Evolutionary conservation across 352 stramenopile species (phyloP).

Genomic region (Phytophthora pistaciae): DNA sequence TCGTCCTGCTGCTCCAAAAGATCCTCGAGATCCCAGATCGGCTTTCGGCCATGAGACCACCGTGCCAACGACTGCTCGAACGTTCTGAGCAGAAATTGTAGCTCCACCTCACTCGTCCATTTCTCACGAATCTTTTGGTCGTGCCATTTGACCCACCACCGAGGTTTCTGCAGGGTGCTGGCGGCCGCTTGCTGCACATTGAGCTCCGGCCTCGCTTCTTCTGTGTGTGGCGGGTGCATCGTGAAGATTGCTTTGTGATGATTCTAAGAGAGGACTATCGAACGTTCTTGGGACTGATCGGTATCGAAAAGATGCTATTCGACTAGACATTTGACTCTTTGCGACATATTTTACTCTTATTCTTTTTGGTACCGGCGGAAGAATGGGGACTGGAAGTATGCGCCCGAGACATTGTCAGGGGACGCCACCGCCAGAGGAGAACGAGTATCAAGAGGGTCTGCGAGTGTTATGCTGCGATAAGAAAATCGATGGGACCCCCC

Average conservation of each 20-base stretch:
- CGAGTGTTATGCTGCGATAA: background rate
- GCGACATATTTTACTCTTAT: too few species aligned
- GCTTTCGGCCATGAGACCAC: constrained; percentile 12
- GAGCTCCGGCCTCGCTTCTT: constrained; percentile 27
- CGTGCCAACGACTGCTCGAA: constrained; percentile 30
- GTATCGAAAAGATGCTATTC: too few species aligned
- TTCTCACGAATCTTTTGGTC: constrained; percentile 32
- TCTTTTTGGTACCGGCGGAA: too few species aligned
- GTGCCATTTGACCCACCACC: constrained; percentile 54
- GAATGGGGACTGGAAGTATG: too few species aligned
- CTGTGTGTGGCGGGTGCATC: too few species aligned
- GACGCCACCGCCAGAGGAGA: too few species aligned
- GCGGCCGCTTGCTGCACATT: constrained; percentile 40
- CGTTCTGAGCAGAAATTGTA: constrained; percentile 28
- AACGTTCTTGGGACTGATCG: too few species aligned
- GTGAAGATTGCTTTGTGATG: too few species aligned
- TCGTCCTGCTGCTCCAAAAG: constrained; percentile 5
- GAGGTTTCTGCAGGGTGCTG: constrained; percentile 49
- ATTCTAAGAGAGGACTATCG: too few species aligned
- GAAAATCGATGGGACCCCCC: background rate
- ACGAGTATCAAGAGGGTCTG: background rate
- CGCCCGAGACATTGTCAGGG: too few species aligned
- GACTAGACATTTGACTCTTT: too few species aligned
- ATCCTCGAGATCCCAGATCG: constrained; percentile 10
- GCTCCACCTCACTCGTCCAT: constrained; percentile 48